Percentiles rank a stretch among this genome's conserved stretches.
phyloP scores from a whole-genome alignment of 768 basidiomycete genomes.

The Royoungia palumana region DNA sequence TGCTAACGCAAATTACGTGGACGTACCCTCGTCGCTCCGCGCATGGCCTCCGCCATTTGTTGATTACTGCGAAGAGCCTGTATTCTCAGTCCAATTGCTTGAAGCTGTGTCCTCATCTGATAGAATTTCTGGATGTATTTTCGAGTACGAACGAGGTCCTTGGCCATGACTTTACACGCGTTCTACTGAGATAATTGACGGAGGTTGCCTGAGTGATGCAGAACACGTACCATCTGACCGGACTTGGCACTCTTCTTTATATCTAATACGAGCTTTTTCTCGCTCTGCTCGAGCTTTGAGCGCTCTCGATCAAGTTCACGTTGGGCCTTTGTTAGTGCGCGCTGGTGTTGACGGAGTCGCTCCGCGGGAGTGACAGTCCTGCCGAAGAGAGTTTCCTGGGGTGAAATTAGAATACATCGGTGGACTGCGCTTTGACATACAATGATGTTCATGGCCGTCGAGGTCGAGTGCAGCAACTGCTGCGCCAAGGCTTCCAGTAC shows the following conservation, averaged over 20 bases:
- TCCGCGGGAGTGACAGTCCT: slow-evolving; percentile 94
- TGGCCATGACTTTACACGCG: slow-evolving; percentile 99
- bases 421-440: slow-evolving; percentile 33
- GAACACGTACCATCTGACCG: slow-evolving; percentile 77
- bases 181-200: slow-evolving; percentile 53
- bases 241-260: slow-evolving; percentile 96
- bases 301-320: slow-evolving; percentile 97
- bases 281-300: slow-evolving; percentile 88
- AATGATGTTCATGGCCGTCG: slow-evolving; percentile 70
- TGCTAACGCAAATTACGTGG: not conserved
- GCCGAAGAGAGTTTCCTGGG: slow-evolving; percentile 94
- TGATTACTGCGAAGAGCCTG: slow-evolving; percentile 96
- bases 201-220: slow-evolving; percentile 2
- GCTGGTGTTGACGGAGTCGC: slow-evolving; percentile 93
- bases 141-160: slow-evolving; percentile 94
- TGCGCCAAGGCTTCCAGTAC: slow-evolving; percentile 2
- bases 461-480: slow-evolving; percentile 12
- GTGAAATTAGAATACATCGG: slow-evolving; percentile 11
- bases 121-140: slow-evolving; percentile 98
- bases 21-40: slow-evolving; percentile 90
- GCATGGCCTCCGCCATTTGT: slow-evolving; percentile 99
- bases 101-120: slow-evolving; percentile 97
- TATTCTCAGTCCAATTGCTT: slow-evolving; percentile 92
- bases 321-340: slow-evolving; percentile 93
- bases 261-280: slow-evolving; percentile 94